Evolutionary conservation across 2,329 filamentous ascomycete species (phyloP).

Genomic region (Calonectria leucothoes): DNA sequence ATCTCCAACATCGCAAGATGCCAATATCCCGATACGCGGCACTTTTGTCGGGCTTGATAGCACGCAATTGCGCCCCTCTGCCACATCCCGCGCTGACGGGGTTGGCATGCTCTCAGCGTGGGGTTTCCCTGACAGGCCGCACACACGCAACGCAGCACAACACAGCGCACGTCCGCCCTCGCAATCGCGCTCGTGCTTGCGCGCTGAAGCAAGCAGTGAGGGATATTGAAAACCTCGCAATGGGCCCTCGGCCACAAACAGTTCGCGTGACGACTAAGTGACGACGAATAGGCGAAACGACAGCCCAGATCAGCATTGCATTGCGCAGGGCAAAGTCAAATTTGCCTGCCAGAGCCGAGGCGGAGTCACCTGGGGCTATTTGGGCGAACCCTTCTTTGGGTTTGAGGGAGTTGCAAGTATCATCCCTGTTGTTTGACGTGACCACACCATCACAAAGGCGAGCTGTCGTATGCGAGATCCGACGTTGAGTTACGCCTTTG

Average conservation of each 20-base stretch:
- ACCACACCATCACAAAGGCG: background rate
- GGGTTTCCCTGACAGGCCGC: constrained; percentile 25
- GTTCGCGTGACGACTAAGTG: constrained; percentile 15
- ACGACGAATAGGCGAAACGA: constrained; percentile 16
- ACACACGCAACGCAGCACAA: constrained; percentile 24
- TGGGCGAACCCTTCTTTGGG: constrained; percentile 3
- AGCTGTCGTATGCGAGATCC: constrained; percentile 14
- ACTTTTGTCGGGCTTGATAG: constrained; percentile 16
- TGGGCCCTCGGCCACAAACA: constrained; percentile 8
- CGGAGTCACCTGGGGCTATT: background rate
- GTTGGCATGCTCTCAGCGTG: constrained; percentile 30
- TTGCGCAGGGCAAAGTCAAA: background rate
- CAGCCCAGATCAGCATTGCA: background rate
- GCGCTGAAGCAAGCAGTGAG: background rate
- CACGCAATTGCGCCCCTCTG: constrained; percentile 28
- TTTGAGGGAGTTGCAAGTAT: constrained; percentile 2
- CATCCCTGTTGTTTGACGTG: constrained; percentile 11
- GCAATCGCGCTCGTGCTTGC: background rate
- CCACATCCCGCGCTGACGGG: constrained; percentile 35
- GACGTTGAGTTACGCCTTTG: background rate
- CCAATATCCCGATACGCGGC: constrained; percentile 3
- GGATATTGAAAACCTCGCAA: constrained; percentile 15
- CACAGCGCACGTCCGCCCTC: background rate
- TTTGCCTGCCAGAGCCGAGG: constrained; percentile 1
- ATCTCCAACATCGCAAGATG: constrained; percentile 1